Conservation (phyloP, 2,329 filamentous ascomycete species). For the Curvularia verruculosa region DNA sequence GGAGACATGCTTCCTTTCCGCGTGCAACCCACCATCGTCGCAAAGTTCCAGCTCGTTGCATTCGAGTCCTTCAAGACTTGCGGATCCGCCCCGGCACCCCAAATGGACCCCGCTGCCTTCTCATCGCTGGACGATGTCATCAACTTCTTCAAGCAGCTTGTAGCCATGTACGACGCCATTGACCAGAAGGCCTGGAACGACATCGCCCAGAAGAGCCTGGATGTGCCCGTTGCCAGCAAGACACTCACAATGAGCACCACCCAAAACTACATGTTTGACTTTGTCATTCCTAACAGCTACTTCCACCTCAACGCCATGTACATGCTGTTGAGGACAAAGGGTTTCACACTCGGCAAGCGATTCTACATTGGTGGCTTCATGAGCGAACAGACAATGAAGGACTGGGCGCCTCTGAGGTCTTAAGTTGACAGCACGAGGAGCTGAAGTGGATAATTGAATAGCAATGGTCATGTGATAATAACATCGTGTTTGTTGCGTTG, state of each 20-base stretch:
- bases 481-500: not conserved
- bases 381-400: slow-evolving; percentile 27
- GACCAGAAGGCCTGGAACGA: slow-evolving; percentile 28
- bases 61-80: slow-evolving; percentile 14
- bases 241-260: slow-evolving; percentile 22
- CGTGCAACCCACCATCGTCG: slow-evolving; percentile 25
- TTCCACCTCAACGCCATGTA: slow-evolving; percentile 36
- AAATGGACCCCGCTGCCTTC: slow-evolving; percentile 16
- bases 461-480: not conserved
- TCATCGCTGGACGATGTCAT: slow-evolving; percentile 26
- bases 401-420: slow-evolving; percentile 28
- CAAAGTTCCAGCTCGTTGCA: slow-evolving; percentile 21
- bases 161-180: slow-evolving; percentile 21
- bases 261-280: slow-evolving; percentile 22
- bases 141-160: slow-evolving; percentile 24
- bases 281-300: slow-evolving; percentile 29
- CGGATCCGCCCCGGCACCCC: slow-evolving; percentile 10
- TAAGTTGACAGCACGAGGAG: slow-evolving; percentile 1
- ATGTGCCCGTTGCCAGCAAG: slow-evolving; percentile 16
- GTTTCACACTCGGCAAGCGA: slow-evolving; percentile 27
- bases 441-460: not conserved
- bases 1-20: slow-evolving; percentile 32
- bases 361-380: slow-evolving; percentile 24
- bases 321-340: slow-evolving; percentile 28
- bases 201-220: slow-evolving; percentile 22